These are phyloP conservation scores for Microstegium vimineum DNA, from an alignment of 176 grass and related monocot genomes.

Conservation along the genomic window DNA sequence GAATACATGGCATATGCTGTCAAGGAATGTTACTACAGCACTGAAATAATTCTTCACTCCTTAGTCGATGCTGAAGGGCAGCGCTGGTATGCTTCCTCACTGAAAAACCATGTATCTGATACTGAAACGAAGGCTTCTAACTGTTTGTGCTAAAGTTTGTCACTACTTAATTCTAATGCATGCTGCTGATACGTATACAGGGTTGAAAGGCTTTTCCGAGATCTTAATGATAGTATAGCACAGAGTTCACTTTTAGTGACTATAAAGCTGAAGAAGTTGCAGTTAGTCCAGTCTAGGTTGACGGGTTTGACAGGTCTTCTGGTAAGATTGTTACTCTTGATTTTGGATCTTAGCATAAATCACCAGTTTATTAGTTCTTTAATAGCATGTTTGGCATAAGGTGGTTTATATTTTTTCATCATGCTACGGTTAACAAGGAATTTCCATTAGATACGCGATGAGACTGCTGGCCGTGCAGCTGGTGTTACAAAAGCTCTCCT, in stretches of 20 bases:
- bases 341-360: background rate
- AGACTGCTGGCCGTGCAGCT: conserved; percentile 62
- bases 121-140: conserved; percentile 1
- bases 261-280: conserved; percentile 79
- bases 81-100: conserved; percentile 61
- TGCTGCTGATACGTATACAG: conserved; percentile 45
- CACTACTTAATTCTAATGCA: background rate
- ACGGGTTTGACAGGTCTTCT: conserved; percentile 85
- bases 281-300: conserved; percentile 69
- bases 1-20: conserved; percentile 98
- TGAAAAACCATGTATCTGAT: conserved; percentile 10
- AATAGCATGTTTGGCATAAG: background rate
- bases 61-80: conserved; percentile 92
- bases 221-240: conserved; percentile 60
- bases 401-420: background rate
- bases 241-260: conserved; percentile 68
- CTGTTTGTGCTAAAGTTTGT: conserved; percentile 11
- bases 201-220: conserved; percentile 81
- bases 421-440: background rate
- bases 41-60: conserved; percentile 71
- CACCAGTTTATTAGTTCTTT: background rate
- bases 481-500: conserved; percentile 78
- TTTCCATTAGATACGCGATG: conserved; percentile 66
- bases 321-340: conserved; percentile 42
- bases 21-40: conserved; percentile 81